Evolutionary conservation across 148 eudicot genomes (phyloP).

Genomic region (Chenopodium suecicum): DNA sequence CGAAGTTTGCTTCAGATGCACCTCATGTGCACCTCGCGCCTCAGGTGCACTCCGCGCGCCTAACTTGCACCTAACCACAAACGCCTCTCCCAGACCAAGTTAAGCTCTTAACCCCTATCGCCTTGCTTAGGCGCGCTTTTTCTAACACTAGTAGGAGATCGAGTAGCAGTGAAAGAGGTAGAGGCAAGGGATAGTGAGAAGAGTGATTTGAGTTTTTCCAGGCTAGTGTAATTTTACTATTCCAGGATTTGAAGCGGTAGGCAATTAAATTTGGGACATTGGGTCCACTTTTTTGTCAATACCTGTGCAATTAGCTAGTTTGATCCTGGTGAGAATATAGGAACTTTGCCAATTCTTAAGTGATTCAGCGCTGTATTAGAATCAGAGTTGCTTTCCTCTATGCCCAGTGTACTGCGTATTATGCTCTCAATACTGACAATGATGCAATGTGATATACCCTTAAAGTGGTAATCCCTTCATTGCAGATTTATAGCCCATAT

Average conservation of each 20-base stretch:
- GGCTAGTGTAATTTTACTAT: neutral
- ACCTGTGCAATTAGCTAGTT: neutral
- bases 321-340: neutral
- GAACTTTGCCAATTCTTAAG: neutral
- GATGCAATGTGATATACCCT: neutral
- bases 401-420: neutral
- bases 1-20: too few species aligned
- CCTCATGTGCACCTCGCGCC: too few species aligned
- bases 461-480: neutral
- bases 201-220: neutral
- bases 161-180: too few species aligned
- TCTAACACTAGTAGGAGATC: too few species aligned
- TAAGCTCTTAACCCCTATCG: too few species aligned
- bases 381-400: neutral
- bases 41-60: too few species aligned
- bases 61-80: too few species aligned
- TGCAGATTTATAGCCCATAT: neutral
- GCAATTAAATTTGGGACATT: neutral
- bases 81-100: too few species aligned
- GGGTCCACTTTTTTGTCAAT: neutral
- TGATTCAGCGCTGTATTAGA: neutral
- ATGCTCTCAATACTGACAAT: neutral
- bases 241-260: neutral
- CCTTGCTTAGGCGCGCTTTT: too few species aligned
- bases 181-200: too few species aligned